phyloP scores from a whole-genome alignment of 495 filamentous ascomycete species.

The Aspergillus sclerotioniger region DNA sequence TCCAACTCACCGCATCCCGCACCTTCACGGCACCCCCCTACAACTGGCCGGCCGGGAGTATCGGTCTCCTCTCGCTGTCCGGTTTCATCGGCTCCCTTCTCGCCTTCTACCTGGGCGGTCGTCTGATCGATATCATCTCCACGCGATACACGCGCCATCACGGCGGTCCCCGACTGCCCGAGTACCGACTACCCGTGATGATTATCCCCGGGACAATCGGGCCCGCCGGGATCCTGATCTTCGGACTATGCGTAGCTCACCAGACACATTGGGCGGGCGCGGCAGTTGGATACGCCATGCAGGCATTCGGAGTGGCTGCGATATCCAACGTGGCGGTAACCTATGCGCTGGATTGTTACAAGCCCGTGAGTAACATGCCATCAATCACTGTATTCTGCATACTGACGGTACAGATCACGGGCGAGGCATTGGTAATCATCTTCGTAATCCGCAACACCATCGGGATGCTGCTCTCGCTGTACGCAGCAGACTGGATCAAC shows the following conservation, averaged over 20 bases:
- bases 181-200: constrained; percentile 32
- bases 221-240: constrained; percentile 29
- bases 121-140: constrained; percentile 33
- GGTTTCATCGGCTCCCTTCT: constrained; percentile 32
- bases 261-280: constrained; percentile 31
- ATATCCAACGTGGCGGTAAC: constrained; percentile 37
- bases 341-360: constrained; percentile 33
- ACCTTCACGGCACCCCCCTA: constrained; percentile 34
- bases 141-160: constrained; percentile 26
- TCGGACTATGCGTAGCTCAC: constrained; percentile 29
- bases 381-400: background rate
- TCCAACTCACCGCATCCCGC: constrained; percentile 29
- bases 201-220: constrained; percentile 29
- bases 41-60: constrained; percentile 25
- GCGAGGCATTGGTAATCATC: constrained; percentile 33
- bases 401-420: constrained; percentile 20
- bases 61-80: constrained; percentile 30
- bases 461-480: constrained; percentile 32
- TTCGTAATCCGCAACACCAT: constrained; percentile 36
- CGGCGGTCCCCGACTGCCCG: constrained; percentile 25
- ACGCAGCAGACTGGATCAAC: constrained; percentile 30
- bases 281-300: constrained; percentile 36
- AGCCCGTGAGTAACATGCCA: constrained; percentile 20
- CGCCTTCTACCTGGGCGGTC: constrained; percentile 32
- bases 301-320: constrained; percentile 33